Evolutionary conservation across 2,329 filamentous ascomycete genomes (phyloP).

Genomic region (Lecanicillium sp.): DNA sequence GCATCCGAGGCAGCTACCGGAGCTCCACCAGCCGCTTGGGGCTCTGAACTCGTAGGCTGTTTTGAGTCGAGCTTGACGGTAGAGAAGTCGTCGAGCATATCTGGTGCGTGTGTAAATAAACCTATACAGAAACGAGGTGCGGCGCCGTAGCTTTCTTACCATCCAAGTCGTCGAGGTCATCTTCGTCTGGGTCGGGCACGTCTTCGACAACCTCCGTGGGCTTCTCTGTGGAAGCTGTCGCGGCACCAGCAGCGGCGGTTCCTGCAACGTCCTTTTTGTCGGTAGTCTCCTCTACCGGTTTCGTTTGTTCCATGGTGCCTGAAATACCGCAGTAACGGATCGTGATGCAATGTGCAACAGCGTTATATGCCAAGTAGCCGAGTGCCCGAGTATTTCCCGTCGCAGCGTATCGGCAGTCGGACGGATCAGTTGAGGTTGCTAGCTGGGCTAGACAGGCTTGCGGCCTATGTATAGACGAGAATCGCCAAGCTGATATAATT

Average conservation of each 20-base stretch:
- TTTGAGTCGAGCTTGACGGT: conserved; percentile 41
- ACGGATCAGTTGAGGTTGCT: too few species aligned
- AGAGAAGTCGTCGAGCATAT: conserved; percentile 89
- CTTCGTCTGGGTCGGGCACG: conserved; percentile 84
- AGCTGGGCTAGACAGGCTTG: too few species aligned
- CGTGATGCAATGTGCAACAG: too few species aligned
- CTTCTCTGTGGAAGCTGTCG: conserved; percentile 7
- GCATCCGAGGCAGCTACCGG: conserved; percentile 13
- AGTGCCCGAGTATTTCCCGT: too few species aligned
- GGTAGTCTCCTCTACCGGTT: conserved; percentile 12
- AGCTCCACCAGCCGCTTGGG: conserved; percentile 16
- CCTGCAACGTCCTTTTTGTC: conserved; percentile 15
- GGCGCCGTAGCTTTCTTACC: conserved; percentile 39
- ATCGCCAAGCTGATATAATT: too few species aligned
- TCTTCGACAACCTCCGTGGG: conserved; percentile 34
- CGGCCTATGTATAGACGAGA: too few species aligned
- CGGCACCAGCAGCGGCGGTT: conserved; percentile 8
- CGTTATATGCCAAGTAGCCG: too few species aligned
- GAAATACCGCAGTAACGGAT: too few species aligned
- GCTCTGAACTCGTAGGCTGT: conserved; percentile 16
- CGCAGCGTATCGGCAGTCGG: too few species aligned
- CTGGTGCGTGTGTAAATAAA: conserved; percentile 34
- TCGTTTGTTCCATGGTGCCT: conserved; percentile 14
- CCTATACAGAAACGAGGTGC: not conserved
- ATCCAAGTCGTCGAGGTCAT: conserved; percentile 85